Conservation (phyloP, 1,139 yeast genomes). For the Geotrichum phurueaensis region DNA sequence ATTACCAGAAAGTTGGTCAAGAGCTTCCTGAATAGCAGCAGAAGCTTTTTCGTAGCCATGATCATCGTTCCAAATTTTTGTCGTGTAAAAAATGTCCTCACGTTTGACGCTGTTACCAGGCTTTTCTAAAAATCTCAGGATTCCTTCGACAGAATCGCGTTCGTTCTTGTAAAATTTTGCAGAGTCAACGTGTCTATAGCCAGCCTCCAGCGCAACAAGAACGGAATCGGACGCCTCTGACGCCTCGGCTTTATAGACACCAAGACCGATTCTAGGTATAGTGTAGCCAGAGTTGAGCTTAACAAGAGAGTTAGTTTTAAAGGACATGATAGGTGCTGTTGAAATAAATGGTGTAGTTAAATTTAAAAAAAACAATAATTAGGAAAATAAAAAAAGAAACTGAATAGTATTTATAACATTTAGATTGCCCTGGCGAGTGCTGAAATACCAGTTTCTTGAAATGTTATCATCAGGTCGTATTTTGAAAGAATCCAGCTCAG, state of each 20-base stretch:
- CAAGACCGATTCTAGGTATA: conserved; percentile 57
- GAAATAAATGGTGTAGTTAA: no score
- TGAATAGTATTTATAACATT: no score
- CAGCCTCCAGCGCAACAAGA: conserved; percentile 49
- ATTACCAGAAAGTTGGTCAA: no score
- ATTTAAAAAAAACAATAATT: no score
- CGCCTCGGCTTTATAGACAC: conserved; percentile 49
- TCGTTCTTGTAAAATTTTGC: conserved; percentile 58
- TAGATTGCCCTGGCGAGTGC: no score
- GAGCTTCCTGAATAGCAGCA: no score
- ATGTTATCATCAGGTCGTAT: no score
- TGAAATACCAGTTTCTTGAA: no score
- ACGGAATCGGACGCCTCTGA: conserved; percentile 41
- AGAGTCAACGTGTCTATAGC: conserved; percentile 67
- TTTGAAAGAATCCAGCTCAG: no score
- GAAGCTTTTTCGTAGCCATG: conserved; percentile 55
- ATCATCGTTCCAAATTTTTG: conserved; percentile 57
- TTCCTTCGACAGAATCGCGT: conserved; percentile 25
- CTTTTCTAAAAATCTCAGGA: neutral
- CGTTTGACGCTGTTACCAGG: no score
- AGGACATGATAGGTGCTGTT: neutral
- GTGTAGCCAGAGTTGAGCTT: conserved; percentile 14
- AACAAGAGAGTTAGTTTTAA: neutral
- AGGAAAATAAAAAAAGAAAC: no score
- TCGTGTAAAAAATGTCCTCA: conserved; percentile 37